phyloP scores from a whole-genome alignment of 179 eudicot species.

The Patellifolia procumbens region DNA sequence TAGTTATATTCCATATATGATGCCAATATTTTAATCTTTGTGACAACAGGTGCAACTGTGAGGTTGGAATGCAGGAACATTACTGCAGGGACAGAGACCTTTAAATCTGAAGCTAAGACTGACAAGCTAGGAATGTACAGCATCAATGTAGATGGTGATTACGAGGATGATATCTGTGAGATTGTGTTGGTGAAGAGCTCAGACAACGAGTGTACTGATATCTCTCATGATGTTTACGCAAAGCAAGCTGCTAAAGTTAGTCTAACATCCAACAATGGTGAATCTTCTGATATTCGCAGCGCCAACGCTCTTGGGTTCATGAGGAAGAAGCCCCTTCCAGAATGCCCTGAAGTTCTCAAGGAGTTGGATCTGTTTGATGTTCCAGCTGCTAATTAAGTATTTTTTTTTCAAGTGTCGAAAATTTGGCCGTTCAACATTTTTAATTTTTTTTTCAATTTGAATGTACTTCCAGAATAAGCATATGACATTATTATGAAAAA shows the following conservation, averaged over 20 bases:
- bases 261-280: slow-evolving; percentile 48
- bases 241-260: slow-evolving; percentile 32
- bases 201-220: slow-evolving; percentile 34
- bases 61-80: slow-evolving; percentile 42
- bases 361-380: slow-evolving; percentile 31
- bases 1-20: not conserved
- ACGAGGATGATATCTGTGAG: slow-evolving; percentile 52
- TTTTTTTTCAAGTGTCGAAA: not conserved
- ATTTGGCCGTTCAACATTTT: not conserved
- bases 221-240: slow-evolving; percentile 26
- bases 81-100: slow-evolving; percentile 28
- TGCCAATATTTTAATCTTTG: not conserved
- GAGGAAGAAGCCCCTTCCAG: slow-evolving; percentile 32
- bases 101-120: slow-evolving; percentile 26
- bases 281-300: slow-evolving; percentile 30
- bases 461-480: slow-evolving; percentile 28
- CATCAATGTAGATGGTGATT: slow-evolving; percentile 39
- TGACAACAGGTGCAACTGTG: slow-evolving; percentile 43
- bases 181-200: slow-evolving; percentile 41
- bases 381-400: not conserved
- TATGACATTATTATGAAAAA: not conserved
- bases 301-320: slow-evolving; percentile 63
- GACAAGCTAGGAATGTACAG: slow-evolving; percentile 43
- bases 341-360: slow-evolving; percentile 41
- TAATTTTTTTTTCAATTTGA: not conserved